Percentiles rank a stretch among this genome's conserved stretches.
These are phyloP conservation scores for Cotoneaster glaucophyllus DNA, from an alignment of 306 rosid genomes.

Conservation along the genomic window DNA sequence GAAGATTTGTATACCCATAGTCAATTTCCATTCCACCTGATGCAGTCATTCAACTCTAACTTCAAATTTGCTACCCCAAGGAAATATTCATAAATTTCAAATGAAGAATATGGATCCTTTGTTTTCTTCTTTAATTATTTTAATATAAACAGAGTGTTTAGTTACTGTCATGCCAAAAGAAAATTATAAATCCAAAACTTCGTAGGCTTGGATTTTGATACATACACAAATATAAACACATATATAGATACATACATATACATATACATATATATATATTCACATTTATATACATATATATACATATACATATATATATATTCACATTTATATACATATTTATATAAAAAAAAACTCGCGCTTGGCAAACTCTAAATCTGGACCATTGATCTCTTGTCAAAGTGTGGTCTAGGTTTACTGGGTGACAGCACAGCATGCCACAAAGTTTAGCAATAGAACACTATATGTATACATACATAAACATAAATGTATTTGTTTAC, in stretches of 20 bases:
- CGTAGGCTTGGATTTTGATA: neutral
- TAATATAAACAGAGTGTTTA: neutral
- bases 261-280: neutral
- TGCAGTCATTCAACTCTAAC: conserved; percentile 1
- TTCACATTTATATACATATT: too few relatives aligned
- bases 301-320: too few relatives aligned
- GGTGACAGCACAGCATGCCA: too few relatives aligned
- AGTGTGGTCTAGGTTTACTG: too few relatives aligned
- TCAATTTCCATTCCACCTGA: neutral
- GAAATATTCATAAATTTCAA: neutral
- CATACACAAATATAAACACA: too few relatives aligned
- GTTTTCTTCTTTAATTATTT: neutral
- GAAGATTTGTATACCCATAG: neutral
- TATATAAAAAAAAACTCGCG: too few relatives aligned
- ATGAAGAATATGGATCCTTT: neutral
- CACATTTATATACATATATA: neutral
- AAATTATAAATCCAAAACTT: neutral
- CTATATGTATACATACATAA: too few relatives aligned
- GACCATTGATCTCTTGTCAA: too few relatives aligned
- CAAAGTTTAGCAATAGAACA: too few relatives aligned
- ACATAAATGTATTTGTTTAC: too few relatives aligned
- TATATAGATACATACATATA: neutral
- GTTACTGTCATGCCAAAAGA: neutral
- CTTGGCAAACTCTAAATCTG: too few relatives aligned
- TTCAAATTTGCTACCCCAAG: neutral